A percentile compares a stretch with the other conserved stretches of the same genome.
These are phyloP conservation scores for Phylloboletellus chloephorus DNA, from an alignment of 1,284 basidiomycete species.

Conservation along the genomic window DNA sequence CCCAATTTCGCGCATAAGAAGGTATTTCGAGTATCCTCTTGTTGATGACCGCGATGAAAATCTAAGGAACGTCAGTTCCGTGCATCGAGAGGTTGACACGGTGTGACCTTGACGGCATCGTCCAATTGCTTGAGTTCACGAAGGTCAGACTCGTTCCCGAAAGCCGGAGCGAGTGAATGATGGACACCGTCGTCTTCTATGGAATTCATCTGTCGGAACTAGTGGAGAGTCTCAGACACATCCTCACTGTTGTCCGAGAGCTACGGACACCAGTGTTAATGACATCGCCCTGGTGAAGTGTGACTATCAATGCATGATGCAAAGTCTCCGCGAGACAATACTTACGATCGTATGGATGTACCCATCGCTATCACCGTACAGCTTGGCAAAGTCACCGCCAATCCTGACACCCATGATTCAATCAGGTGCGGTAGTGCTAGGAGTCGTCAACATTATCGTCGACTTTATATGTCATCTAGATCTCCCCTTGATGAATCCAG, in stretches of 20 bases:
- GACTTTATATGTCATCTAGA: background rate
- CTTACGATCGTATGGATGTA: background rate
- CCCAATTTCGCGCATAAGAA: background rate
- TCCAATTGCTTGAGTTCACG: background rate
- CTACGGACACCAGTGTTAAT: background rate
- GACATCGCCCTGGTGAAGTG: background rate
- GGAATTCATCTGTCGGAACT: background rate
- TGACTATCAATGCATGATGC: background rate
- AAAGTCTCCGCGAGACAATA: background rate
- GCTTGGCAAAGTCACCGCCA: background rate
- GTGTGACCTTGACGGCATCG: background rate
- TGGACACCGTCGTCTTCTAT: background rate
- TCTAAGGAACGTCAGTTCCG: background rate
- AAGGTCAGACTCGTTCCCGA: background rate
- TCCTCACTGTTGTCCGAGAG: background rate
- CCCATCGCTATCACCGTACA: background rate
- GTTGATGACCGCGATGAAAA: background rate
- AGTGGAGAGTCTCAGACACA: background rate
- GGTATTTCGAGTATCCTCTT: background rate
- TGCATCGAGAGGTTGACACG: background rate
- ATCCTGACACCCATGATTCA: background rate
- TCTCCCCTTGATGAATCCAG: too few relatives aligned
- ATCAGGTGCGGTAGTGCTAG: background rate
- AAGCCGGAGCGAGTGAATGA: background rate
- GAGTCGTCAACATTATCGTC: background rate